Evolutionary conservation across 176 grass and related monocot species (phyloP), one percentile per base, ranked within the genome.

Genomic region (Themeda triandra): DNA sequence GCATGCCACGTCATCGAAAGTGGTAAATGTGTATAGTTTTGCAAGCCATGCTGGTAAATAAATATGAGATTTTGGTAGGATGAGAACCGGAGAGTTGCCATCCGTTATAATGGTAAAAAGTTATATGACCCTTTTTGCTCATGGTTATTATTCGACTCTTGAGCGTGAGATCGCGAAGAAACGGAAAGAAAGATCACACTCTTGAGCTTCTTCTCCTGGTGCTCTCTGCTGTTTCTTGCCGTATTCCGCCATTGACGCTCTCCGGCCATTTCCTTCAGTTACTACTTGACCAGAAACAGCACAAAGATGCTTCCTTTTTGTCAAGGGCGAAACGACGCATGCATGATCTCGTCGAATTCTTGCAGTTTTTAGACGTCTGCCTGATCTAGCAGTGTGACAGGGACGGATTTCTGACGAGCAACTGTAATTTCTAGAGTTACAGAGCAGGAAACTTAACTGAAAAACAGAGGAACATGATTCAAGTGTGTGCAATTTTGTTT

Each of bases 151-250:
- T 4, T 10, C 0, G 4, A 30, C 28, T 30, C 42, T 4, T 54
- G 82, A 86, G 78, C 83, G 33, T 33, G 32, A 33, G 88, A 86
- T 85, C 24, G 33, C 66, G 6, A 68, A 73, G 84, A 79, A 90
- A 86, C 73, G 36, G 83, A 79, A 86, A 78, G 10, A 79, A 77
- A 28, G 58, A 19, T 19, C 25, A 71, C 88, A 83, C 29, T 83
- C 73, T 83, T 82, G 88, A 83, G 73, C 83, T 82, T 82, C 56
- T 45, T 45, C 5, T 15, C 30, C 41, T 27, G 24, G 67, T 27
- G 49, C 14, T 30, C 62, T 11, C 14, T 21, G 41, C 42, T 49
- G 27, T 74, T 84, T 75, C 31, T 69, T 39, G 56, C 84, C 45
- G 46, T 42, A 72, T 58, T 72, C 12, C 3, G 49, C 42, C 66